These are phyloP conservation scores for Paramecium tetraurelia DNA, from an alignment of 73 alveolate genomes.

Conservation along the genomic window DNA sequence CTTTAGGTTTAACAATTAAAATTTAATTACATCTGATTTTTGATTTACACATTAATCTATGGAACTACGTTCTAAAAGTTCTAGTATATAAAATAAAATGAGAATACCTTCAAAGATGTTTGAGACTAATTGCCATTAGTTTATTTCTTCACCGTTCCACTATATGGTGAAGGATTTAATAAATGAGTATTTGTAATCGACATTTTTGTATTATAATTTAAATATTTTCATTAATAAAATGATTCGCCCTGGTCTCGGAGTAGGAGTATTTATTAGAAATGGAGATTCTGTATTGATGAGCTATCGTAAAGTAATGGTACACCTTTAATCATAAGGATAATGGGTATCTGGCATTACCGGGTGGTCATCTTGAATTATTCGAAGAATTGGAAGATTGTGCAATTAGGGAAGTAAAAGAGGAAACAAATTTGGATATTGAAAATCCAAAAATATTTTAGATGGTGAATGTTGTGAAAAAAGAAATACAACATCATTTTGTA, in stretches of 20 bases:
- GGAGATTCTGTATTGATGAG: not conserved
- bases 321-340: not conserved
- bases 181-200: not conserved
- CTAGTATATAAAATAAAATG: not conserved
- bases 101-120: not conserved
- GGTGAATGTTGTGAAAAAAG: not conserved
- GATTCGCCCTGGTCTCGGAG: not conserved
- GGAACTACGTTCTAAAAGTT: not conserved
- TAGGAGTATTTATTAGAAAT: not conserved
- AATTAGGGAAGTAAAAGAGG: slow-evolving; percentile 36
- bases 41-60: not conserved
- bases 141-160: not conserved
- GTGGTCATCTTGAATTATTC: slow-evolving; percentile 25
- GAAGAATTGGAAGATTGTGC: slow-evolving; percentile 42
- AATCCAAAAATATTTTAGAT: not conserved
- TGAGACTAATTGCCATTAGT: not conserved
- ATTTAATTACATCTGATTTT: not conserved
- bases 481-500: not conserved
- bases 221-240: not conserved
- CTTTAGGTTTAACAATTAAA: slow-evolving; percentile 20
- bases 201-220: not conserved
- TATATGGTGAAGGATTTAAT: not conserved
- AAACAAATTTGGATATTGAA: not conserved
- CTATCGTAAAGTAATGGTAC: not conserved
- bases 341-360: slow-evolving; percentile 27